phyloP scores from a whole-genome alignment of 1,284 basidiomycete genomes.

The Leccinum pachyderme region DNA sequence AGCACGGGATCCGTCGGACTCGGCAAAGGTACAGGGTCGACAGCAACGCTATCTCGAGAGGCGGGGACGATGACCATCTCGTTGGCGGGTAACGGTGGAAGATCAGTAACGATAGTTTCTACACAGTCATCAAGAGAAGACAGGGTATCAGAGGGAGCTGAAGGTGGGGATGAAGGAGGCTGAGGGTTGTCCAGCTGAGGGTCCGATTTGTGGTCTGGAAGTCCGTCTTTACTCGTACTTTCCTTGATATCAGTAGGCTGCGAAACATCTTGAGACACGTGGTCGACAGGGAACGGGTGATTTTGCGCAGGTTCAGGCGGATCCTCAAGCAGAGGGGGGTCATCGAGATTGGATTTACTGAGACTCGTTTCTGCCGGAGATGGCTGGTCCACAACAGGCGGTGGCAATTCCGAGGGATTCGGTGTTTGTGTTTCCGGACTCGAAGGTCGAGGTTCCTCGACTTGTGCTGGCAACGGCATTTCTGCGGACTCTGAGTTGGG shows the following conservation, averaged over 20 bases:
- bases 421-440: slow-evolving; percentile 3
- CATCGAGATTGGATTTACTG: neutral
- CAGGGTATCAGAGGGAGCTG: neutral
- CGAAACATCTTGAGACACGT: slow-evolving; percentile 2
- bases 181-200: slow-evolving; percentile 15
- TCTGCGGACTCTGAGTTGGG: neutral
- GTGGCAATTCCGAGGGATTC: slow-evolving; percentile 3
- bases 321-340: neutral
- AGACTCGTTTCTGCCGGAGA: neutral
- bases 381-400: neutral
- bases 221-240: slow-evolving; percentile 8
- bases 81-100: neutral
- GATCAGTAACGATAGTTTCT: neutral
- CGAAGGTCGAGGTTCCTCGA: slow-evolving; percentile 2
- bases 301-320: neutral
- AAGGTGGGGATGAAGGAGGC: slow-evolving; percentile 3
- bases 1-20: slow-evolving; percentile 3
- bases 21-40: slow-evolving; percentile 2
- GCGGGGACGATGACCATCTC: neutral
- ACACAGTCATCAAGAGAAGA: neutral
- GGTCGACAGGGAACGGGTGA: neutral
- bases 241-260: slow-evolving; percentile 1
- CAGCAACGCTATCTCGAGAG: neutral
- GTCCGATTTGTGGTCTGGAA: slow-evolving; percentile 16
- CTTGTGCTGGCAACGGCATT: neutral